Evolutionary conservation across 306 rosid genomes (phyloP).

Genomic region (Sindora glabra): DNA sequence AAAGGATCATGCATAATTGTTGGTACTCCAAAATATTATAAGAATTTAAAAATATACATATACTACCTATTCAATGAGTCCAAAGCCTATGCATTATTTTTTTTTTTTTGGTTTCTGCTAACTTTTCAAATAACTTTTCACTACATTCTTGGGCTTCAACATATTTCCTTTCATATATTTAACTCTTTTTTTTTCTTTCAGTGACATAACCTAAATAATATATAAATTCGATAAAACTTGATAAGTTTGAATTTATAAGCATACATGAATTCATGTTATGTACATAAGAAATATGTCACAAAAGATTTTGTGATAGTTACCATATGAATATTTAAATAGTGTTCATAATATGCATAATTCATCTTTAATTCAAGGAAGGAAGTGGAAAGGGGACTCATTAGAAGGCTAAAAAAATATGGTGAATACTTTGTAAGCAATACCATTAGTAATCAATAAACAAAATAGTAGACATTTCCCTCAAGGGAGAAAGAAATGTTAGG

Average conservation of each 20-base stretch:
- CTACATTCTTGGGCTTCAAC: slow-evolving; percentile 46
- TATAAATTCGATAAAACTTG: slow-evolving; percentile 3
- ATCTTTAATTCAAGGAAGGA: slow-evolving; percentile 3
- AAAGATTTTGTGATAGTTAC: not conserved
- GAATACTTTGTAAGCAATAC: not conserved
- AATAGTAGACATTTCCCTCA: not conserved
- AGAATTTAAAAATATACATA: slow-evolving; percentile 24
- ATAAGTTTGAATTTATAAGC: slow-evolving; percentile 11
- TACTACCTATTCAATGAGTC: slow-evolving; percentile 86
- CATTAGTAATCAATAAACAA: not conserved
- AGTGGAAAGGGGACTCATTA: not conserved
- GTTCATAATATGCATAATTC: slow-evolving; percentile 4
- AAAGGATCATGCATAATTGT: not conserved
- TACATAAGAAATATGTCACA: slow-evolving; percentile 1
- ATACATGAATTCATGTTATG: slow-evolving; percentile 2
- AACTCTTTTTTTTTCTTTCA: slow-evolving; percentile 61
- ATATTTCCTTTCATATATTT: slow-evolving; percentile 62
- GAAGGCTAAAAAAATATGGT: not conserved
- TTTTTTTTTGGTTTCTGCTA: slow-evolving; percentile 68
- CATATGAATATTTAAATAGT: slow-evolving; percentile 3
- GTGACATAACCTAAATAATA: slow-evolving; percentile 48
- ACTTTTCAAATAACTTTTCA: slow-evolving; percentile 50
- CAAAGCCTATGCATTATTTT: slow-evolving; percentile 69
- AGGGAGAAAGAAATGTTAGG: not conserved
- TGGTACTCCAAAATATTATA: slow-evolving; percentile 7